Evolutionary conservation across 306 rosid species (phyloP).

Genomic region (Begonia masoniana): DNA sequence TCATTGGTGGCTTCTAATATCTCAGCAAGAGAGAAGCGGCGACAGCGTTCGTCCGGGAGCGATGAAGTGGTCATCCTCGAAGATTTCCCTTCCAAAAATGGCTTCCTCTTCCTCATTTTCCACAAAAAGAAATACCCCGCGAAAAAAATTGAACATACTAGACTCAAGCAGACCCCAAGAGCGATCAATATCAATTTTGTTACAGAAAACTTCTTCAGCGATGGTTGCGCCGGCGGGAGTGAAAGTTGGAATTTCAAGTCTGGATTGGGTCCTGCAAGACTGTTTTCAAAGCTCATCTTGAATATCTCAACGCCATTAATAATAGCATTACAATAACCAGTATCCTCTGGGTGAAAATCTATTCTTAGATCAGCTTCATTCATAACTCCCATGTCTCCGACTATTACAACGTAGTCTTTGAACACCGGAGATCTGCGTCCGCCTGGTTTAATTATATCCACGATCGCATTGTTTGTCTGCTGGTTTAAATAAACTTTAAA

Average conservation of each 20-base stretch:
- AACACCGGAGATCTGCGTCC: not conserved
- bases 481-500: slow-evolving; percentile 10
- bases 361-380: not conserved
- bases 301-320: slow-evolving; percentile 28
- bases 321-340: slow-evolving; percentile 1
- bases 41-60: slow-evolving; percentile 5
- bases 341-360: not conserved
- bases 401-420: slow-evolving; percentile 11
- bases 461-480: accelerated
- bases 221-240: not conserved
- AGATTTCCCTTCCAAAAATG: not conserved
- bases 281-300: slow-evolving; percentile 4
- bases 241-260: not conserved
- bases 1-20: slow-evolving; percentile 8
- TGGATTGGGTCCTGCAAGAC: slow-evolving; percentile 16
- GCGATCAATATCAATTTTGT: not conserved
- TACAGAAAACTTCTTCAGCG: not conserved
- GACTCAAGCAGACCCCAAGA: not conserved
- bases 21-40: slow-evolving; percentile 6
- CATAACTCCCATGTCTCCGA: not conserved
- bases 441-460: not conserved
- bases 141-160: not conserved
- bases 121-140: not conserved
- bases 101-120: slow-evolving; percentile 2
- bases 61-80: not conserved